Evolutionary conservation across 805 yeast species (phyloP), one percentile per base, ranked within the genome.

Genomic region (Komagataella ulmi): DNA sequence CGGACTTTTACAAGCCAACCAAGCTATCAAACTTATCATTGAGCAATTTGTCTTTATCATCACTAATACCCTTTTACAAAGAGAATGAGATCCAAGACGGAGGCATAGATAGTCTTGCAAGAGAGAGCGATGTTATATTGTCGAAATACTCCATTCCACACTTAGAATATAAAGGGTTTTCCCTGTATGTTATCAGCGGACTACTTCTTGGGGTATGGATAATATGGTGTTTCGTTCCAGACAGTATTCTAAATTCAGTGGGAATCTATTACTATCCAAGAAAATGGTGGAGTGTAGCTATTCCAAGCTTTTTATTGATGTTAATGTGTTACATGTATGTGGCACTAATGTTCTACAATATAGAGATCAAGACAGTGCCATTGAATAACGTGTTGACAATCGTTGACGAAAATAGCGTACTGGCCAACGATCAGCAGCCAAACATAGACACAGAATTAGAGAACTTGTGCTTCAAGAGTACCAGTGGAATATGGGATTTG

Each of bases 141-240:
- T 74, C 81, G 1, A 73, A 77, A 3, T n/a, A 24, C 14, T 75
- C 74, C 53, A 65, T 70, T 40, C 73, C 82, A 0, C 75, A 77
- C 58, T 79, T 84, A 0, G 98, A 91, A 60, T 93, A 91, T 65
- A 82, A 79, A 59, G 97, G 97, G 8, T 93, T 89, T 66, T 87
- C 91, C 40, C 74, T 85, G 18, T 88, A 86, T 61, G 82, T 88
- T 4, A 71, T 87, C 0, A 76, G 85, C 14, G 74, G 83, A 0
- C 65, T 81, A 1, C 72, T 77, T 0, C 70, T 87, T 23, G 53
- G 72, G 2, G 65, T 76, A 4, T 85, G 86, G 75, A 56, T 82
- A 1, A 54, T 77, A 3, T 91, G 98, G 97, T 79, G 95, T 1
- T 60, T 85, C 3, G 60, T 81, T 0, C 97, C 97, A 0, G 76